Base-by-base conservation (phyloP, 306 rosid genomes). In the Vigna trinervia region DNA sequence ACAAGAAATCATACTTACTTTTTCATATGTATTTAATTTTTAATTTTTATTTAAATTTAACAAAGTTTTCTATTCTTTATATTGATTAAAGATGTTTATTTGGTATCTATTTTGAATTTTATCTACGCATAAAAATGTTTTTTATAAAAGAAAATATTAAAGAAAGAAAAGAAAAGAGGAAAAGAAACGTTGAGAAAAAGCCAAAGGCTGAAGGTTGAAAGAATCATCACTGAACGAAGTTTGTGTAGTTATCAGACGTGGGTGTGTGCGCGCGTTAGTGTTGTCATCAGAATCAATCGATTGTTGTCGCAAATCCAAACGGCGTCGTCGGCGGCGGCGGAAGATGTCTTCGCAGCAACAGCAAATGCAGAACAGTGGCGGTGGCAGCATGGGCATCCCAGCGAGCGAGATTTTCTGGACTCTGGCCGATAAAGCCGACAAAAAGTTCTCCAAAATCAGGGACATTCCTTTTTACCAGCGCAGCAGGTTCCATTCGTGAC, bases 381-480 rank as follows among this genome's bases (percentile, higher is more conserved):
- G 19, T 11, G 12, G 32, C 86, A 78, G 38, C 83, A 76, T 43
- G 48, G 79, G 26, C 81, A 85, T 89, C 48, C 91, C 94, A 5
- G 91, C 83, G 61, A 89, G 87, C 84, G 97, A 92, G 70, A 69
- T 80, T 36, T 92, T 88, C 85, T 92, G 94, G 94, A 80, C 91
- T 75, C 87, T 92, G 12, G 91, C 85, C 51, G 90, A 89, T 23
- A 88, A 89, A 85, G 94, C 97, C 8, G 94, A 92, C 77, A 88
- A 92, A 84, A 92, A 92, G 58, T 92, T 92, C 87, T 86, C 94
- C 78, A 92, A 92, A 79, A 92, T 92, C 89, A 83, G 88, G 65
- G 90, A 89, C 87, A 82, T 89, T 30, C 92, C 97, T 32, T 86
- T 78, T 60, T 92, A 89, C 88, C 91, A 92, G 60, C 97, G 97